Base-by-base conservation (phyloP, 1,139 yeast genomes). In the Zygoascus meyerae region DNA sequence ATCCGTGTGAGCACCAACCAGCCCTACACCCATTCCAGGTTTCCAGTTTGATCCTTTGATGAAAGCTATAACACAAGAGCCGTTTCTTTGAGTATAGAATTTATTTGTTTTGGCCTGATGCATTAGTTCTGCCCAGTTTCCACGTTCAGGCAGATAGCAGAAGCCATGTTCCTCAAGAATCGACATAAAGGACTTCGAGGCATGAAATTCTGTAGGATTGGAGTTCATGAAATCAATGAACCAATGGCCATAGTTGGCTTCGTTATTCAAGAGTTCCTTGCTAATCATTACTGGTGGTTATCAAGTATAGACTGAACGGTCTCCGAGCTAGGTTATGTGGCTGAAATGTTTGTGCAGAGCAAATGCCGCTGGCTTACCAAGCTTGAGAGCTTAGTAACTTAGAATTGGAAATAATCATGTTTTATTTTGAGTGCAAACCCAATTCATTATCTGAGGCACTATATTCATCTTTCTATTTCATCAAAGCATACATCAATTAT, bases 161-260 rank as follows among this genome's bases (percentile, higher is more conserved):
- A 61, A 66, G 14, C 70, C 71, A 15, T 61, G 57, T 11, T 50
- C 58, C 45, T 62, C 65, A 34, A 69, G 59, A 42, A 56, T 55
- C 32, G 55, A 48, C 21, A 64, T 57, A 43, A 84, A 79, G 31
- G 74, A 73, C 47, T 77, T 74, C 8, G 87, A 90, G 2, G 90
- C 95, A 65, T 92, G 97, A 66, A 83, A 92, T 0, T 95, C 95
- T 0, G 97, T 86, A 35, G 97, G 97, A 2, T 95, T 81, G 2
- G 74, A 75, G 67, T 86, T 86, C 61, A 90, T 83, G 63, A 86
- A 92, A 53, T 81, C 78, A 51, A 90, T 73, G 63, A 90, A 89
- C 50, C 79, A 81, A 31, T 54, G 28, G 33, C 47, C 43, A 29
- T 44, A 44, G n/a, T 31, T 21, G 12, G 33, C 14, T 17, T 12